phyloP scores from a whole-genome alignment of 371 early-diverging fungal species.

The Rhizopus arrhizus region DNA sequence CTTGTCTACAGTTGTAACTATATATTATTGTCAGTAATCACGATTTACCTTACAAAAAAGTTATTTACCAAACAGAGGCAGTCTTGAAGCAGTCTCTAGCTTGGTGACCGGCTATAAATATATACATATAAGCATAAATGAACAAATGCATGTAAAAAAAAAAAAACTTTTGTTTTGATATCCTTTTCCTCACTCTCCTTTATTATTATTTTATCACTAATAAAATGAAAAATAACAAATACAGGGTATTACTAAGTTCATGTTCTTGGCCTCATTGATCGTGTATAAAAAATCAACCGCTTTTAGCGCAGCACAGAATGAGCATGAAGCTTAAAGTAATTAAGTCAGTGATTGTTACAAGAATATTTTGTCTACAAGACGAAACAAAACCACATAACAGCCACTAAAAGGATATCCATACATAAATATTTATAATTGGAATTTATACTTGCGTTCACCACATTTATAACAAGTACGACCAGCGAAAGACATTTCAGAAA shows the following conservation, averaged over 20 bases:
- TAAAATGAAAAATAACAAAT: slow-evolving; percentile 2
- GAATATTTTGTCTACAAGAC: neutral
- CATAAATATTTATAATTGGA: slow-evolving; percentile 17
- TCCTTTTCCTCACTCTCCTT: neutral
- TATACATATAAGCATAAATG: slow-evolving; percentile 12
- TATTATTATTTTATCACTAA: neutral
- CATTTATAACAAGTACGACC: slow-evolving; percentile 50
- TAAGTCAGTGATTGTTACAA: neutral
- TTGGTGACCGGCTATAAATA: slow-evolving; percentile 63
- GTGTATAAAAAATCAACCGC: neutral
- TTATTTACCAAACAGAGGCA: slow-evolving; percentile 61
- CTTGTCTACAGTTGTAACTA: slow-evolving; percentile 65
- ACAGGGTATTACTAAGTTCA: neutral
- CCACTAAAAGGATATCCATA: neutral
- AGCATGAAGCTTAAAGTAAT: neutral
- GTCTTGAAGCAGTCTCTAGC: slow-evolving; percentile 62
- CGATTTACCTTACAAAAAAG: neutral
- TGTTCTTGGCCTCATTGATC: neutral
- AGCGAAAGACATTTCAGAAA: slow-evolving; percentile 46
- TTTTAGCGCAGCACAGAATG: neutral
- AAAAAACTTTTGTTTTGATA: neutral
- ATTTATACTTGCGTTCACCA: slow-evolving; percentile 53
- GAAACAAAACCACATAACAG: slow-evolving; percentile 2
- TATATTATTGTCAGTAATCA: slow-evolving; percentile 1
- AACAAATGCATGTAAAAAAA: neutral